Evolutionary conservation across 2,329 filamentous ascomycete genomes (phyloP).

Genomic region (Apiospora phragmitis): DNA sequence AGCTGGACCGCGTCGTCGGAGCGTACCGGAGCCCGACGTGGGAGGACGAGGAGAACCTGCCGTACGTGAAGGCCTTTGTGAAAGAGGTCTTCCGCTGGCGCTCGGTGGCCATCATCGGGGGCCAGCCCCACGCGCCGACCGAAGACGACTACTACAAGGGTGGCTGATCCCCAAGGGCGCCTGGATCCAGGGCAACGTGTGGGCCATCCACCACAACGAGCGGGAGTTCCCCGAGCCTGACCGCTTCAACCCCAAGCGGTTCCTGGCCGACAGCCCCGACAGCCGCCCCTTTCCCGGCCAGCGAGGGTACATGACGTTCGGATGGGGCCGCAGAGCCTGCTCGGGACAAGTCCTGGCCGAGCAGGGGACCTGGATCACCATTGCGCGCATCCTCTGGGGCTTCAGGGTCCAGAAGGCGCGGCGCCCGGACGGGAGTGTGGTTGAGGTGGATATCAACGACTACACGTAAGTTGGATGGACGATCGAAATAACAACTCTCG

Average conservation of each 20-base stretch:
- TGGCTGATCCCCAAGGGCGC: conserved; percentile 51
- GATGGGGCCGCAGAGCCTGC: conserved; percentile 56
- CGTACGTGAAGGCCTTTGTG: conserved; percentile 54
- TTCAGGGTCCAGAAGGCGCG: conserved; percentile 48
- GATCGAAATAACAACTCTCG: neutral
- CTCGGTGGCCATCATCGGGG: conserved; percentile 51
- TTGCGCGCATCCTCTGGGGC: conserved; percentile 58
- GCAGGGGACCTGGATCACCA: conserved; percentile 59
- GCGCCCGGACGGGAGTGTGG: conserved; percentile 40
- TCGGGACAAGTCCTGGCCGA: conserved; percentile 57
- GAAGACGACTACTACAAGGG: conserved; percentile 47
- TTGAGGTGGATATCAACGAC: conserved; percentile 57
- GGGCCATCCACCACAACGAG: conserved; percentile 49
- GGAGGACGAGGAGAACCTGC: conserved; percentile 48
- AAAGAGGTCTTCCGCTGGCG: conserved; percentile 60
- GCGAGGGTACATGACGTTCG: conserved; percentile 55
- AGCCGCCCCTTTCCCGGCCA: conserved; percentile 48
- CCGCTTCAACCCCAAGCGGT: conserved; percentile 44
- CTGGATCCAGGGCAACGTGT: conserved; percentile 52
- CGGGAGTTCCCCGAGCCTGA: conserved; percentile 49
- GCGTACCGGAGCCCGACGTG: conserved; percentile 44
- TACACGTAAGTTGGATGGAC: conserved; percentile 45
- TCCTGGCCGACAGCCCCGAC: conserved; percentile 37
- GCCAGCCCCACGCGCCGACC: conserved; percentile 50
- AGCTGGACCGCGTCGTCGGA: conserved; percentile 54